Conservation (phyloP, 169 alveolate genomes). For the Eimeria praecox region DNA sequence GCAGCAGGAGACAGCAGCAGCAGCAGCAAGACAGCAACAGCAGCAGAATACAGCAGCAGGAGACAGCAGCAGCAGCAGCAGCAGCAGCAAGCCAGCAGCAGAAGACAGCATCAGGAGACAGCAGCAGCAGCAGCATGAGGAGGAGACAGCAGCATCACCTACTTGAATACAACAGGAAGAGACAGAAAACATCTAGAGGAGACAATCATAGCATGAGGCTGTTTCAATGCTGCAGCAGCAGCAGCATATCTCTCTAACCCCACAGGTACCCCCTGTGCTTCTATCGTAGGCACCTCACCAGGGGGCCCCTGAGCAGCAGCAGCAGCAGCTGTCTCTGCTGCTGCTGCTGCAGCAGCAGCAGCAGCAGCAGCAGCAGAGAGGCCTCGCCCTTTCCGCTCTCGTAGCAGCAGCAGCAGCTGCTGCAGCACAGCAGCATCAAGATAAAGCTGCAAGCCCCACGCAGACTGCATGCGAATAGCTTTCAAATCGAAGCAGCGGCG, state of each 20-base stretch:
- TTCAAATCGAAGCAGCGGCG: background rate
- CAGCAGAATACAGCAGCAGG: too few relatives aligned
- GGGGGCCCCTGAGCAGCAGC: constrained; percentile 42
- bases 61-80: background rate
- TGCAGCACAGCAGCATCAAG: background rate
- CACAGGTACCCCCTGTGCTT: background rate
- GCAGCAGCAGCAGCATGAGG: constrained; percentile 13
- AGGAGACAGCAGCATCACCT: background rate
- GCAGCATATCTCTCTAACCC: constrained; percentile 11
- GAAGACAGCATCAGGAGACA: background rate
- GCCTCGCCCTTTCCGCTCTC: background rate
- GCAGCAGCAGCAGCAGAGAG: background rate
- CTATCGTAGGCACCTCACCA: constrained; percentile 23
- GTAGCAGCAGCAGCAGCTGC: background rate
- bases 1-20: constrained; percentile 70
- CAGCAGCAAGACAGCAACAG: too few relatives aligned
- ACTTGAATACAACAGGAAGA: constrained; percentile 6
- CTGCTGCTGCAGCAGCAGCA: background rate
- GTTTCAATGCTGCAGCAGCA: background rate
- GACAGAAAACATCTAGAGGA: background rate
- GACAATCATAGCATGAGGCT: background rate
- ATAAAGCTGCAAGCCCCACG: background rate
- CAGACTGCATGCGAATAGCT: background rate
- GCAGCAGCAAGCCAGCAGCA: background rate
- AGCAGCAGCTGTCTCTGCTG: constrained; percentile 24